These are phyloP conservation scores for Pistacia integerrima DNA, from an alignment of 345 rosid species.

Conservation along the genomic window DNA sequence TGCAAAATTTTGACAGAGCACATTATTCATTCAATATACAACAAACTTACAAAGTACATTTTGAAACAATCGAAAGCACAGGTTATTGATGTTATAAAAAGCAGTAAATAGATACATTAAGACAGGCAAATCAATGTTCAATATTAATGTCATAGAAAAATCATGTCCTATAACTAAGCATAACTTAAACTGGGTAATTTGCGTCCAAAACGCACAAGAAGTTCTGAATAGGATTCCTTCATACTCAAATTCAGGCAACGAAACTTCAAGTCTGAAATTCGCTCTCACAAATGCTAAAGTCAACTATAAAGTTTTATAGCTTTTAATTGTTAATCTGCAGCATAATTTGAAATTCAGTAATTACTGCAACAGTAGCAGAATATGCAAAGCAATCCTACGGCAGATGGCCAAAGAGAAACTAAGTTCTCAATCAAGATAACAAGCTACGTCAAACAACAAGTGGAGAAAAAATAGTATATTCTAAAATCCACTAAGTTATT, in stretches of 20 bases:
- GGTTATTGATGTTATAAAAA: background rate
- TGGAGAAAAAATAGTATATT: background rate
- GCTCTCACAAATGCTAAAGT: too few species aligned
- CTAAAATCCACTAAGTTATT: background rate
- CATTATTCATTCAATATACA: background rate
- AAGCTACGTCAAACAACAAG: background rate
- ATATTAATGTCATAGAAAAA: background rate
- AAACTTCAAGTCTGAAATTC: too few species aligned
- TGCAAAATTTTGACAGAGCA: constrained; percentile 32
- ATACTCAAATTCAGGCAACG: too few species aligned
- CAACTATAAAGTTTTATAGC: too few species aligned
- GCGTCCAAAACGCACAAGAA: background rate
- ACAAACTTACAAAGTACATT: background rate
- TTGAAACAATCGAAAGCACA: background rate
- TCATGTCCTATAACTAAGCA: background rate
- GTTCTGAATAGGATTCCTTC: too few species aligned
- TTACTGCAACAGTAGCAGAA: background rate
- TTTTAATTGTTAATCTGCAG: background rate
- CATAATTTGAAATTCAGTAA: background rate
- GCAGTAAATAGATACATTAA: background rate
- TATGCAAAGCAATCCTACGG: background rate
- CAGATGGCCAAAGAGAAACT: background rate
- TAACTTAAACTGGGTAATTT: background rate
- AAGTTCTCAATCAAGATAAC: background rate
- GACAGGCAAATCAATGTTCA: background rate